Percentiles rank a stretch among this genome's conserved stretches.
Evolutionary conservation across 495 filamentous ascomycete genomes (phyloP).

Genomic region (Podospora pseudopauciseta): DNA sequence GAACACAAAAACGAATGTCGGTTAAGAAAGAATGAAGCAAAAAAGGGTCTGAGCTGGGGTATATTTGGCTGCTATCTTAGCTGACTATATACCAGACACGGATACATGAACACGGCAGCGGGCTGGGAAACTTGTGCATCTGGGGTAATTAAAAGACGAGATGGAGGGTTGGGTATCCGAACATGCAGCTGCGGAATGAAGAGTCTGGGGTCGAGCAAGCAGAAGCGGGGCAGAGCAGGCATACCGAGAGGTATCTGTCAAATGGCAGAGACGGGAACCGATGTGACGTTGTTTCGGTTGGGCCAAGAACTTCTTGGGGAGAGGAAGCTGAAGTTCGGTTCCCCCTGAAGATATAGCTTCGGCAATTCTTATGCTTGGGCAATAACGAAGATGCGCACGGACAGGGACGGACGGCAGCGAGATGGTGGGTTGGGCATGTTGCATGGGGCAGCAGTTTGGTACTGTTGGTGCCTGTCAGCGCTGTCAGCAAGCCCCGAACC

Average conservation of each 20-base stretch:
- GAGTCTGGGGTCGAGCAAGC: slow-evolving; percentile 2
- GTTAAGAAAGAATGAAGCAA: neutral
- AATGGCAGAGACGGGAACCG: neutral
- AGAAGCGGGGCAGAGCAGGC: neutral
- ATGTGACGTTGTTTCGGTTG: neutral
- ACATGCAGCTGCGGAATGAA: neutral
- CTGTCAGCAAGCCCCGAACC: slow-evolving; percentile 5
- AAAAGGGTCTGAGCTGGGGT: neutral
- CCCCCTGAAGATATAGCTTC: neutral
- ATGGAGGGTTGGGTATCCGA: neutral
- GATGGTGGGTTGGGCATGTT: neutral
- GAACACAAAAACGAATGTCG: neutral
- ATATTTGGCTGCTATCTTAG: neutral
- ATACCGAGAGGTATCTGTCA: neutral
- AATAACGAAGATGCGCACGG: neutral
- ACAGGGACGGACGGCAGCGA: neutral
- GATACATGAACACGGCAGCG: neutral
- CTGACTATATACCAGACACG: neutral
- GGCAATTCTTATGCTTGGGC: slow-evolving; percentile 2
- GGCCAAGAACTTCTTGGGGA: neutral
- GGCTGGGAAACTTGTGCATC: slow-evolving; percentile 1
- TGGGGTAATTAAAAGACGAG: neutral
- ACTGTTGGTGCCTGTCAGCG: slow-evolving; percentile 1
- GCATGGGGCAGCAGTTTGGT: neutral
- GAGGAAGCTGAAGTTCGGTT: neutral